A percentile compares a stretch with the other conserved stretches of the same genome.
Conservation (phyloP, 257 asterid species). For the Nicotiana otophora region DNA sequence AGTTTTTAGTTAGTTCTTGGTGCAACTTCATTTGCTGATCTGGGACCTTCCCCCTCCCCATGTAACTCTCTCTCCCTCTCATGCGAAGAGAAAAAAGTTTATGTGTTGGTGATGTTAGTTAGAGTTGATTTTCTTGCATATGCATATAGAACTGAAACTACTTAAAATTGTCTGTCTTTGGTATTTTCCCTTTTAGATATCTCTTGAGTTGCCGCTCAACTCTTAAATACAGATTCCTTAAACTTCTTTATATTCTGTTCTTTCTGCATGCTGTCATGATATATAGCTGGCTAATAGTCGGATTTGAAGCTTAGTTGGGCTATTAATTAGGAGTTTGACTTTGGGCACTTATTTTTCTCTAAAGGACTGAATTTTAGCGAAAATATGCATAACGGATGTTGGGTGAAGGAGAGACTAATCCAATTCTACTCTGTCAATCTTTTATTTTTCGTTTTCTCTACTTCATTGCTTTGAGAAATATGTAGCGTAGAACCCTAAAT, state of each 20-base stretch:
- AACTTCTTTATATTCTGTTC: neutral
- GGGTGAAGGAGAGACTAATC: too few relatives aligned
- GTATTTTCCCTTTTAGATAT: neutral
- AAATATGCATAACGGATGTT: too few relatives aligned
- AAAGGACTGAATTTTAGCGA: too few relatives aligned
- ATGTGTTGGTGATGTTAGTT: neutral
- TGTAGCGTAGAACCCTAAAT: too few relatives aligned
- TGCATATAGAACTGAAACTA: neutral
- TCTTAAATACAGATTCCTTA: conserved; percentile 2
- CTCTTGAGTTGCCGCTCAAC: neutral
- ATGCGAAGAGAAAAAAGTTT: neutral
- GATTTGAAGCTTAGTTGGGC: neutral
- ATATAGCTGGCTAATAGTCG: neutral
- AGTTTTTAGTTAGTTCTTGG: neutral
- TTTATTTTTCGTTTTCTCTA: too few relatives aligned
- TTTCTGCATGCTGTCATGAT: neutral
- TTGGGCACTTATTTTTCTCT: too few relatives aligned
- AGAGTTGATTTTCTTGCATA: neutral
- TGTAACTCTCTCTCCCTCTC: neutral
- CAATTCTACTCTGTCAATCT: too few relatives aligned
- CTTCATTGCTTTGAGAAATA: too few relatives aligned
- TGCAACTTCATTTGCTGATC: neutral
- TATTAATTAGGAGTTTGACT: too few relatives aligned
- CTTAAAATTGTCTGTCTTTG: neutral
- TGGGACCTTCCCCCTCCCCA: neutral